Evolutionary conservation across 2,329 filamentous ascomycete genomes (phyloP).

Genomic region (Claviceps monticola): DNA sequence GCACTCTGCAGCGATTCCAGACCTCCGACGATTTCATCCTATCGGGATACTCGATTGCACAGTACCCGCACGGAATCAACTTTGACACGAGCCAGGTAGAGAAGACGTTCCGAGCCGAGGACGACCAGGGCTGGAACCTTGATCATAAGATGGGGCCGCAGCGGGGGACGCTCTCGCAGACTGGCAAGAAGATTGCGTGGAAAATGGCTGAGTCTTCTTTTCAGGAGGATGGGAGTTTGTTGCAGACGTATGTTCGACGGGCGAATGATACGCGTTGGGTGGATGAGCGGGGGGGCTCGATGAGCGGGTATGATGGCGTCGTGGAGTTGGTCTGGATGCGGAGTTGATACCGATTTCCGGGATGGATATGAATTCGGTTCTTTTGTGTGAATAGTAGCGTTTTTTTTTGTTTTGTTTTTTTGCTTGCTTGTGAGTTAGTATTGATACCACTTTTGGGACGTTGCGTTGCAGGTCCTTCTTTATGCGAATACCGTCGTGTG

Average conservation of each 20-base stretch:
- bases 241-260: slow-evolving; percentile 37
- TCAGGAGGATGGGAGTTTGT: slow-evolving; percentile 32
- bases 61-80: slow-evolving; percentile 37
- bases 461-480: too few relatives aligned
- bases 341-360: too few relatives aligned
- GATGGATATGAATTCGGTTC: not conserved
- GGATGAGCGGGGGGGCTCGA: slow-evolving; percentile 26
- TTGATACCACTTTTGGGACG: too few relatives aligned
- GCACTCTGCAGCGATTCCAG: slow-evolving; percentile 43
- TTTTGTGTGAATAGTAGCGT: not conserved
- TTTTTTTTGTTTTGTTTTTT: not conserved
- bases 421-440: not conserved
- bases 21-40: slow-evolving; percentile 39
- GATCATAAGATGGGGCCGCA: slow-evolving; percentile 37
- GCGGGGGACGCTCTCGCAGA: slow-evolving; percentile 29
- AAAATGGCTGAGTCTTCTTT: slow-evolving; percentile 34
- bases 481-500: too few relatives aligned
- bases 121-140: slow-evolving; percentile 31
- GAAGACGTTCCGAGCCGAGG: slow-evolving; percentile 34
- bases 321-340: slow-evolving; percentile 41
- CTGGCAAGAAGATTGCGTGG: slow-evolving; percentile 36
- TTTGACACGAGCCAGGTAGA: slow-evolving; percentile 36
- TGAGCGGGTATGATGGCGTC: slow-evolving; percentile 38
- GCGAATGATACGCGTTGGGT: slow-evolving; percentile 39
- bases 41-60: slow-evolving; percentile 43